Evolutionary conservation across 345 rosid genomes (phyloP), one percentile per base, ranked within the genome.

Genomic region (Gossypium raimondii): DNA sequence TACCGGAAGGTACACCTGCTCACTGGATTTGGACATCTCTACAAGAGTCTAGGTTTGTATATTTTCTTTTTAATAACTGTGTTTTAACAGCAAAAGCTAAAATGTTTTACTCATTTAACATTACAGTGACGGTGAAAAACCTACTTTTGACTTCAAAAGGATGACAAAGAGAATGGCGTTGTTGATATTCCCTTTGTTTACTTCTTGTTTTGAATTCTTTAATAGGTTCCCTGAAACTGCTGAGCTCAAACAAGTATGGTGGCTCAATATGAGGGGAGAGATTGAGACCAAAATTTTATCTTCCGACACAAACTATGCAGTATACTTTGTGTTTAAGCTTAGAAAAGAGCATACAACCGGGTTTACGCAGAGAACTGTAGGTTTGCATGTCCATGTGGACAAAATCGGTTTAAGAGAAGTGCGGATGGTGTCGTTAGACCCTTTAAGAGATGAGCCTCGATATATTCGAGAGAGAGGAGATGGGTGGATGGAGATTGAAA

Each of bases 401-500:
- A 56, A 41, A 68, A 25, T 0, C 0, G 44, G 3, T 3, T 14
- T 14, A 3, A 69, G 16, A 45, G 17, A 27, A 29, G 43, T 4
- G 38, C 2, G 27, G 5, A 53, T 1, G 9, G 68, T 38, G 0
- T 44, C 9, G n/a, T 59, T 67, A 3, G 73, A 75, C 41, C 44
- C 64, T 56, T 16, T n/a, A 5, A 20, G 6, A 1, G 6, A 76
- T 27, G 1, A 7, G 50, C 24, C 51, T 0, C 41, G 2, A 48
- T 69, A 14, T 2, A 13, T 48, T 18, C 50, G 1, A 34, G 66
- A 70, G 66, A 81, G 85, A 75, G 63, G 62, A 27, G 83, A 86
- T 22, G 84, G 82, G 2, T 87, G 85, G 87, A 76, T 61, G 72
- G 85, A 84, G 81, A 70, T 82, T 10, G 76, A 81, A 67, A 74